phyloP scores from a whole-genome alignment of 2,329 filamentous ascomycete species.

The Rutstroemia sp. region DNA sequence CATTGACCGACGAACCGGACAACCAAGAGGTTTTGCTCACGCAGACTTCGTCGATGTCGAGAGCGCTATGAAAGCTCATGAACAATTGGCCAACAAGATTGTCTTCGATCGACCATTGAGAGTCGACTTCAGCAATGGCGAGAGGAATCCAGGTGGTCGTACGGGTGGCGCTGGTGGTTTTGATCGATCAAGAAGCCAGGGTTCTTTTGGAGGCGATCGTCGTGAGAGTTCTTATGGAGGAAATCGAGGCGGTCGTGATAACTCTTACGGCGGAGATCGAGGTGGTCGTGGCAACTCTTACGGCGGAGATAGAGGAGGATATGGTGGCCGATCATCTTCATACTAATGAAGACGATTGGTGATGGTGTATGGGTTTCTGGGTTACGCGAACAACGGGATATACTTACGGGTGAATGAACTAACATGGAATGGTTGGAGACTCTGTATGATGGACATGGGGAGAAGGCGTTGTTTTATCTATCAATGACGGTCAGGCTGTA shows the following conservation, averaged over 20 bases:
- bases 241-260: not conserved
- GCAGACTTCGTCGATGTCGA: slow-evolving; percentile 67
- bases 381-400: not conserved
- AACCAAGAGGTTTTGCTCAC: slow-evolving; percentile 77
- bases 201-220: not conserved
- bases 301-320: not conserved
- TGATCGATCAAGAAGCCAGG: not conserved
- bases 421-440: not conserved
- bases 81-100: slow-evolving; percentile 45
- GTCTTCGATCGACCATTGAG: slow-evolving; percentile 61
- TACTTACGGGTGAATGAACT: slow-evolving; percentile 1
- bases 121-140: slow-evolving; percentile 48
- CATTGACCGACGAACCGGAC: slow-evolving; percentile 72
- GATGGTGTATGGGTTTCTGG: not conserved
- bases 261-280: slow-evolving; percentile 1
- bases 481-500: slow-evolving; percentile 15
- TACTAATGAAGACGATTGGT: not conserved
- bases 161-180: not conserved
- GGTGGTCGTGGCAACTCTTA: not conserved
- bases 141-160: not conserved
- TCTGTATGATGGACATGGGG: slow-evolving; percentile 12
- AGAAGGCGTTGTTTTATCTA: slow-evolving; percentile 4
- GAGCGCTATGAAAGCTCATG: slow-evolving; percentile 54
- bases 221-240: not conserved
- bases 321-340: not conserved